A percentile compares a stretch with the other conserved stretches of the same genome.
Evolutionary conservation across 2,329 filamentous ascomycete species (phyloP).

Genomic region (Sporothrix mexicana): DNA sequence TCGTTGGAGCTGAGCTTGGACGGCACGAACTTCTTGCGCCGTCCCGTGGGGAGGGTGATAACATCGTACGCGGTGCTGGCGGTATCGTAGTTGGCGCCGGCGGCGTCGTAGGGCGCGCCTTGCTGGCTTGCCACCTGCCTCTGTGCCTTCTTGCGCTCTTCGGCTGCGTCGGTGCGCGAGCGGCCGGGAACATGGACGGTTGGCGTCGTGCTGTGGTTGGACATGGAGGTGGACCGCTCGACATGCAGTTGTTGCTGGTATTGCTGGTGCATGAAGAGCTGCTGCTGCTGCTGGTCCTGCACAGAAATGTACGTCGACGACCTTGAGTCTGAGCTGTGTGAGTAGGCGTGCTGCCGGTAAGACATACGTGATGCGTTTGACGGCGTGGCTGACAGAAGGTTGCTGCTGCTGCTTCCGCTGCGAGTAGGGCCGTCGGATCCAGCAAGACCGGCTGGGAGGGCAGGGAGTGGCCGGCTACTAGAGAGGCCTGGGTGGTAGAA

Average conservation of each 20-base stretch:
- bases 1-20: constrained; percentile 81
- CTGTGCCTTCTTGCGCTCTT: constrained; percentile 63
- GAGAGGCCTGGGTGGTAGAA: constrained; percentile 89
- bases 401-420: constrained; percentile 48
- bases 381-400: constrained; percentile 53
- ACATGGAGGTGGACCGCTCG: constrained; percentile 80
- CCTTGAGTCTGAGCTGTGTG: constrained; percentile 55
- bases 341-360: constrained; percentile 58
- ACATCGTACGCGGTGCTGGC: constrained; percentile 72
- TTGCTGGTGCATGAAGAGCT: constrained; percentile 57
- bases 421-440: constrained; percentile 49
- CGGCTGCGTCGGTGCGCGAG: constrained; percentile 92
- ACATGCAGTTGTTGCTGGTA: constrained; percentile 55
- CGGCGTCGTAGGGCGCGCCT: constrained; percentile 57
- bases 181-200: constrained; percentile 80
- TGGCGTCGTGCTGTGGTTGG: constrained; percentile 80
- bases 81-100: constrained; percentile 62
- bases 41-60: constrained; percentile 79
- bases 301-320: constrained; percentile 51
- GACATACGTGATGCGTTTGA: constrained; percentile 52
- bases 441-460: constrained; percentile 65
- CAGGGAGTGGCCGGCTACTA: constrained; percentile 64
- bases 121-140: constrained; percentile 59
- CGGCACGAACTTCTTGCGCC: constrained; percentile 78
- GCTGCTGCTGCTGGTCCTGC: constrained; percentile 52